A percentile compares a stretch with the other conserved stretches of the same genome.
Conservation (phyloP, 805 yeast species). For the Pichia insulana region DNA sequence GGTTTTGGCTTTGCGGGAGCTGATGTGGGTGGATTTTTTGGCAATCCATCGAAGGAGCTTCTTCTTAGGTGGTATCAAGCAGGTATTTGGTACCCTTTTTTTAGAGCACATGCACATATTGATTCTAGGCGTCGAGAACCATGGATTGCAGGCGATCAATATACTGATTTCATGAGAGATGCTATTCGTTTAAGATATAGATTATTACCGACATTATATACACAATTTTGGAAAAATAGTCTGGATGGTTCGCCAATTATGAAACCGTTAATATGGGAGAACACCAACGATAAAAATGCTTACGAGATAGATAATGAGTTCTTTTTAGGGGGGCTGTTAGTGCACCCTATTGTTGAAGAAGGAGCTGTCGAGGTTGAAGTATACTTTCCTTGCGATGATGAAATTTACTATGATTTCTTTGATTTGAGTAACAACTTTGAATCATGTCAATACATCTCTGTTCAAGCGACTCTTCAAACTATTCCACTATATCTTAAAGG, state of each 20-base stretch:
- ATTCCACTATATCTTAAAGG: conserved; percentile 71
- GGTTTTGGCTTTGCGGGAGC: conserved; percentile 94
- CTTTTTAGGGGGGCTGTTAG: conserved; percentile 62
- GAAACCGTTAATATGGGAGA: conserved; percentile 55
- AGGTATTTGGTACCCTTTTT: conserved; percentile 94
- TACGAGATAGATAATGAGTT: conserved; percentile 76
- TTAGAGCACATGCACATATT: conserved; percentile 94
- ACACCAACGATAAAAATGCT: conserved; percentile 36
- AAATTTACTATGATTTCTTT: conserved; percentile 47
- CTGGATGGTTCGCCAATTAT: conserved; percentile 60
- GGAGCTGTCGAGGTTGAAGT: conserved; percentile 34
- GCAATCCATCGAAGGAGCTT: conserved; percentile 75
- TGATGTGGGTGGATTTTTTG: conserved; percentile 96
- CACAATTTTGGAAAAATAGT: conserved; percentile 62
- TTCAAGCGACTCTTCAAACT: conserved; percentile 42
- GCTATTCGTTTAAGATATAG: conserved; percentile 68
- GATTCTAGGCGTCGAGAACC: conserved; percentile 93
- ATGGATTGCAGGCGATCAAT: conserved; percentile 73
- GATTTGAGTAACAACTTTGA: conserved; percentile 24
- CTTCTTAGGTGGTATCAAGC: conserved; percentile 92
- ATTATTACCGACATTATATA: conserved; percentile 72
- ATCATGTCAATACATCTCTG: conserved; percentile 31
- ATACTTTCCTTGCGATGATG: conserved; percentile 43
- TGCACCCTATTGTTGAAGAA: conserved; percentile 69
- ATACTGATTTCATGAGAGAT: conserved; percentile 54